These are phyloP conservation scores for Peniophora sp. DNA, from an alignment of 1,284 basidiomycete species.

Conservation along the genomic window DNA sequence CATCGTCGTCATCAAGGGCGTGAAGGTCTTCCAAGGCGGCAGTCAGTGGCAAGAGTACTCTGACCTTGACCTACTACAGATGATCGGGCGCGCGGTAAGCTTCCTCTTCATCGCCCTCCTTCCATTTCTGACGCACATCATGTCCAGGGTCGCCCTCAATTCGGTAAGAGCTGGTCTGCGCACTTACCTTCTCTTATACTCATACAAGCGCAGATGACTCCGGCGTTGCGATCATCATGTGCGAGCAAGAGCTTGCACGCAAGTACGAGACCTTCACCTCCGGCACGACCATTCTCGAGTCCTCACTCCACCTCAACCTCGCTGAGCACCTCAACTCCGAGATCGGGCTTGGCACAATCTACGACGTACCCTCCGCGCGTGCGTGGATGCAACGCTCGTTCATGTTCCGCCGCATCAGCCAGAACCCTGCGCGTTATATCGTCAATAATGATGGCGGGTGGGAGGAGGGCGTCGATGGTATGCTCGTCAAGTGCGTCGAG, in stretches of 20 bases:
- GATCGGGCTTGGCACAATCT: slow-evolving; percentile 79
- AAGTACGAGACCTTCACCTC: slow-evolving; percentile 66
- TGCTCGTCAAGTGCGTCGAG: slow-evolving; percentile 60
- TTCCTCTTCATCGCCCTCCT: slow-evolving; percentile 1
- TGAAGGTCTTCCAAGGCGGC: slow-evolving; percentile 63
- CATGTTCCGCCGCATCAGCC: slow-evolving; percentile 74
- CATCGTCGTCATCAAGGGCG: slow-evolving; percentile 78
- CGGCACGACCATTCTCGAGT: slow-evolving; percentile 73
- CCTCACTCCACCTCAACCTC: slow-evolving; percentile 76
- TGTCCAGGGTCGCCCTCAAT: slow-evolving; percentile 88
- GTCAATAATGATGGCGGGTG: slow-evolving; percentile 57
- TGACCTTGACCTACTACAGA: slow-evolving; percentile 79
- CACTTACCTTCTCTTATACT: not conserved
- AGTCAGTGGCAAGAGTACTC: slow-evolving; percentile 60
- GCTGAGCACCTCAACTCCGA: slow-evolving; percentile 91
- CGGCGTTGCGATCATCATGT: slow-evolving; percentile 73
- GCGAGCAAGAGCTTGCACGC: slow-evolving; percentile 61
- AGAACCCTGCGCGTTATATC: slow-evolving; percentile 75
- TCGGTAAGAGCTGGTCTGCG: slow-evolving; percentile 41
- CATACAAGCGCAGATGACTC: slow-evolving; percentile 49
- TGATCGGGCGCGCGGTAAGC: slow-evolving; percentile 76
- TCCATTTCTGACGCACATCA: not conserved
- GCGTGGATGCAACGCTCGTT: slow-evolving; percentile 80
- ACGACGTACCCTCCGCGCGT: slow-evolving; percentile 56
- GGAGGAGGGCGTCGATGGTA: slow-evolving; percentile 61